Evolutionary conservation across 2,329 filamentous ascomycete species (phyloP).

Genomic region (Fonsecaea pedrosoi): DNA sequence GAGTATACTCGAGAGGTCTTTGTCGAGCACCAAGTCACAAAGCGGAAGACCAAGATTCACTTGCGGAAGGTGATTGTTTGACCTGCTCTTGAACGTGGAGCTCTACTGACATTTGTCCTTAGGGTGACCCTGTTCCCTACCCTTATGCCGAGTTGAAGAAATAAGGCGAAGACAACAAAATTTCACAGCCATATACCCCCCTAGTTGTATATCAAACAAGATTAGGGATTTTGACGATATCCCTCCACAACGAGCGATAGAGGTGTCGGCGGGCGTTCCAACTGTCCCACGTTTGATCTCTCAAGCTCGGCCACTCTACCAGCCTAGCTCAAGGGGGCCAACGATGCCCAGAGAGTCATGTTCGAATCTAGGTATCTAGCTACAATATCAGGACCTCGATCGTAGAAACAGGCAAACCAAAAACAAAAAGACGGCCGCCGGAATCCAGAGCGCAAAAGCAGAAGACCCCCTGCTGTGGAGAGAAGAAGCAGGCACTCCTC

Average conservation of each 20-base stretch:
- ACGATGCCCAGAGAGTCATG: not conserved
- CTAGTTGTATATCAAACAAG: not conserved
- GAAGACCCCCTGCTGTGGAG: not conserved
- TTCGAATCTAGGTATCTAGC: not conserved
- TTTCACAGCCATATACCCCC: not conserved
- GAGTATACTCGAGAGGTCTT: constrained; percentile 78
- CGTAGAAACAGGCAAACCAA: not conserved
- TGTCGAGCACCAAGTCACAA: constrained; percentile 84
- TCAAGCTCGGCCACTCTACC: not conserved
- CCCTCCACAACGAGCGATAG: not conserved
- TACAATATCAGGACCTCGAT: not conserved
- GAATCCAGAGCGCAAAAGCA: not conserved
- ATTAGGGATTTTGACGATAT: not conserved
- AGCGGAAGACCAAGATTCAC: constrained; percentile 90
- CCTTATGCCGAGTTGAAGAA: constrained; percentile 62
- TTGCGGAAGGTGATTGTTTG: constrained; percentile 66
- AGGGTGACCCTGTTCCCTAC: constrained; percentile 72
- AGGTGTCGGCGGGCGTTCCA: not conserved
- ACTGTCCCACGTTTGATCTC: not conserved
- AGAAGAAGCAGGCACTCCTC: not conserved
- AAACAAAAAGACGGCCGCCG: not conserved
- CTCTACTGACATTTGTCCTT: constrained; percentile 6
- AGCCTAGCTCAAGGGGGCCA: not conserved
- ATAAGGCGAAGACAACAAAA: constrained; percentile 2
- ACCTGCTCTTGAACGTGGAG: not conserved